Conservation (phyloP, 148 eudicot species). For the Nyssa sinensis region DNA sequence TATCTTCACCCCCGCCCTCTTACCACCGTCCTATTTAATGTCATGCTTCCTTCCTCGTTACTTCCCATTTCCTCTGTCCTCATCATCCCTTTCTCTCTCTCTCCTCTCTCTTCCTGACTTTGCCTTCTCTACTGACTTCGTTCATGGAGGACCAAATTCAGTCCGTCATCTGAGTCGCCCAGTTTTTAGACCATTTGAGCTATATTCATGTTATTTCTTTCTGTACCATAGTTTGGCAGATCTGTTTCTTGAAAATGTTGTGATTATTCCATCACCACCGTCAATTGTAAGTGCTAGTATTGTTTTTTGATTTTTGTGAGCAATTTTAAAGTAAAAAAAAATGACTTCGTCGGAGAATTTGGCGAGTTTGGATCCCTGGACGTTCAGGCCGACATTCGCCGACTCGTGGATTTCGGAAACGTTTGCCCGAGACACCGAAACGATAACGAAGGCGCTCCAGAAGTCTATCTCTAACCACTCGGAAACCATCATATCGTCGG, state of each 20-base stretch:
- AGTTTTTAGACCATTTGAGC: too few relatives aligned
- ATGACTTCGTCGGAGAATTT: slow-evolving; percentile 57
- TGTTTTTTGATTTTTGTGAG: too few relatives aligned
- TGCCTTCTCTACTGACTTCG: too few relatives aligned
- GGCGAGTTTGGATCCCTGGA: slow-evolving; percentile 51
- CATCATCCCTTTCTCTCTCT: neutral
- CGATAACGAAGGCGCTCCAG: slow-evolving; percentile 45
- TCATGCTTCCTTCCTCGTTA: neutral
- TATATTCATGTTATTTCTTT: too few relatives aligned
- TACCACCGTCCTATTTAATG: slow-evolving; percentile 61
- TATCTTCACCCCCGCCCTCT: slow-evolving; percentile 23
- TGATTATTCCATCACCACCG: too few relatives aligned
- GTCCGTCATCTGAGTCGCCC: too few relatives aligned
- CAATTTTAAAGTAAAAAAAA: too few relatives aligned
- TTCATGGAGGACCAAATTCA: too few relatives aligned
- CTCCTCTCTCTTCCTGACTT: neutral
- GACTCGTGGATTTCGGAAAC: slow-evolving; percentile 65
- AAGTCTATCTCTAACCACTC: slow-evolving; percentile 18
- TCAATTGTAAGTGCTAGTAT: too few relatives aligned
- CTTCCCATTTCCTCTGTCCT: neutral
- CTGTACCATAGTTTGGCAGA: too few relatives aligned
- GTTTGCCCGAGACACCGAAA: slow-evolving; percentile 47
- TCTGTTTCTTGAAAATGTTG: too few relatives aligned
- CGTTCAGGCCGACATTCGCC: slow-evolving; percentile 35
- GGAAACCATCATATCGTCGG: neutral